These are phyloP conservation scores for Massospora cicadina DNA, from an alignment of 371 early-diverging fungal species.

Conservation along the genomic window DNA sequence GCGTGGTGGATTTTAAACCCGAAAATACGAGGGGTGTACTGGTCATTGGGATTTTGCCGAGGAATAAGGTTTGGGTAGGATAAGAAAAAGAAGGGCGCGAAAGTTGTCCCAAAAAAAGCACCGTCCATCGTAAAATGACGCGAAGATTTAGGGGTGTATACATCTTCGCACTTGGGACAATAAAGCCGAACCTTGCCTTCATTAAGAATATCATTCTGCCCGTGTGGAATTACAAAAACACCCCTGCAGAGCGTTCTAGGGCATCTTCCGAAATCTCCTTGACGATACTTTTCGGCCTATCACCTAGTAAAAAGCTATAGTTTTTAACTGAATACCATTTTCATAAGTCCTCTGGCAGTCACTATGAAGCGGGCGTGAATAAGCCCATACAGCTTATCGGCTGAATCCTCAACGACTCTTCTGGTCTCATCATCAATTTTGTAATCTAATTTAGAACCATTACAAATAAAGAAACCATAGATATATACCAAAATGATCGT, in stretches of 20 bases:
- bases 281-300: slow-evolving; percentile 67
- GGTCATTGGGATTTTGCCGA: slow-evolving; percentile 31
- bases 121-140: slow-evolving; percentile 81
- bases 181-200: slow-evolving; percentile 76
- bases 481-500: slow-evolving; percentile 48
- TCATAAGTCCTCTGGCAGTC: slow-evolving; percentile 65
- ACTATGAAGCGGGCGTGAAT: slow-evolving; percentile 88
- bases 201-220: slow-evolving; percentile 66
- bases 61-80: slow-evolving; percentile 74
- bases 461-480: neutral
- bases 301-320: neutral
- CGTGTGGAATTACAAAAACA: slow-evolving; percentile 73
- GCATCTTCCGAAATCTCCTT: slow-evolving; percentile 88
- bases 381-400: slow-evolving; percentile 76
- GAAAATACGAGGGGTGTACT: slow-evolving; percentile 88
- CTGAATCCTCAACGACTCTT: slow-evolving; percentile 51
- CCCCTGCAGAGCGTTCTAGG: slow-evolving; percentile 80
- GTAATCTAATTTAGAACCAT: slow-evolving; percentile 22
- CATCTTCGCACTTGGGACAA: slow-evolving; percentile 83
- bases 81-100: slow-evolving; percentile 91
- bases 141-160: slow-evolving; percentile 79
- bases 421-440: slow-evolving; percentile 49
- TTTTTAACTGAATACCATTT: slow-evolving; percentile 62
- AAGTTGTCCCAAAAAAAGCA: slow-evolving; percentile 93
- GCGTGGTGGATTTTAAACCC: slow-evolving; percentile 74